A percentile compares a stretch with the other conserved stretches of the same genome.
phyloP scores from a whole-genome alignment of 2,329 filamentous ascomycete species.

The Clonostachys byssicola region DNA sequence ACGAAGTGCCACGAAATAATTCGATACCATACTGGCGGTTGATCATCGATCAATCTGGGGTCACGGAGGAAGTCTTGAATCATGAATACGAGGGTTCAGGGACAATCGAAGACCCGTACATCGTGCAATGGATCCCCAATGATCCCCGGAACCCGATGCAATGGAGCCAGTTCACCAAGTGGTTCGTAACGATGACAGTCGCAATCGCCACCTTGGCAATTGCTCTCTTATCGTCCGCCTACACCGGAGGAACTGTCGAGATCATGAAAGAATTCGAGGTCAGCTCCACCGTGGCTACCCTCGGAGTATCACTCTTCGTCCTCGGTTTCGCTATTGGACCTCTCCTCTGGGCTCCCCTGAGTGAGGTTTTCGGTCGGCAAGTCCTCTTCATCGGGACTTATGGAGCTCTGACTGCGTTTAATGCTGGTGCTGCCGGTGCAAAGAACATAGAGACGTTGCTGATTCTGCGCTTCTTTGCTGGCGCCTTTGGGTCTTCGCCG shows the following conservation, averaged over 20 bases:
- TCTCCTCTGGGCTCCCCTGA: constrained; percentile 10
- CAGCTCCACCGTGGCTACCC: constrained; percentile 64
- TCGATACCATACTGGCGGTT: too few relatives aligned
- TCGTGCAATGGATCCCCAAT: constrained; percentile 59
- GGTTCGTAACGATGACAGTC: constrained; percentile 55
- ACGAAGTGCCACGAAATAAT: too few relatives aligned
- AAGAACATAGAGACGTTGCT: constrained; percentile 54
- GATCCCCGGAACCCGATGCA: constrained; percentile 61
- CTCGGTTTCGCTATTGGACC: constrained; percentile 36
- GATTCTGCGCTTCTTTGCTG: constrained; percentile 60
- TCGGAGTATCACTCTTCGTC: constrained; percentile 59
- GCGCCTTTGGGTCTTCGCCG: constrained; percentile 54
- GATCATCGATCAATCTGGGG: too few relatives aligned
- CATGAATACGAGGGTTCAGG: constrained; percentile 24
- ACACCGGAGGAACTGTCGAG: constrained; percentile 27
- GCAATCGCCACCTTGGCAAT: constrained; percentile 61
- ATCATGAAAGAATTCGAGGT: constrained; percentile 66
- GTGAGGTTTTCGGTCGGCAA: constrained; percentile 29
- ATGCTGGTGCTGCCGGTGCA: constrained; percentile 51
- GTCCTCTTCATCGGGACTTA: constrained; percentile 56
- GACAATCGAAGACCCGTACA: constrained; percentile 58
- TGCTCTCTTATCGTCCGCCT: constrained; percentile 60
- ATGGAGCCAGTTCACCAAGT: constrained; percentile 50
- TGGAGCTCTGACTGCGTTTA: constrained; percentile 50
- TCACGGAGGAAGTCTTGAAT: not conserved